Evolutionary conservation across 352 stramenopile species (phyloP).

Genomic region (Globisporangium echinulatum): DNA sequence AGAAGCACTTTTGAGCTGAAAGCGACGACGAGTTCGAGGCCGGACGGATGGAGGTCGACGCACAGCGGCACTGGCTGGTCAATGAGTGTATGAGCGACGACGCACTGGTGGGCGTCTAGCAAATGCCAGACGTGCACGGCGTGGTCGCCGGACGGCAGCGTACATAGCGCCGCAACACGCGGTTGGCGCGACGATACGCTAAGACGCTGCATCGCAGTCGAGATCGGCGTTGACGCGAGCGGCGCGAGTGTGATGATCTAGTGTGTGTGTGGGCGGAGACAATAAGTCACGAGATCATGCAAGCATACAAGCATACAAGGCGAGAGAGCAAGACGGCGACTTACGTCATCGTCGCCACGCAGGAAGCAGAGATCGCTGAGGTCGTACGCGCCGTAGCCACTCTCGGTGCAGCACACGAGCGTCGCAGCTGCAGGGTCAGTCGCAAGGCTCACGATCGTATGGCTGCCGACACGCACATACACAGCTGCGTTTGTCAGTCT

Average conservation of each 20-base stretch:
- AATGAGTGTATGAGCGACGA: conserved; percentile 44
- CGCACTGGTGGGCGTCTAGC: conserved; percentile 47
- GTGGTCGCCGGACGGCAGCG: conserved; percentile 28
- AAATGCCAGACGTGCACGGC: conserved; percentile 63
- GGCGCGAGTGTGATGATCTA: conserved; percentile 33
- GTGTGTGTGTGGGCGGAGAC: no score
- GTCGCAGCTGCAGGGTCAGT: conserved; percentile 42
- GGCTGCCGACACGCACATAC: conserved; percentile 14
- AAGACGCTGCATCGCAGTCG: conserved; percentile 27
- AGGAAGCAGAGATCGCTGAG: conserved; percentile 67
- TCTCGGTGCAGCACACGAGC: conserved; percentile 58
- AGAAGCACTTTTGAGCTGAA: conserved; percentile 54
- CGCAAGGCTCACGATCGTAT: conserved; percentile 35
- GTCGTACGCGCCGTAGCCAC: conserved; percentile 57
- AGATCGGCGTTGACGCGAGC: conserved; percentile 44
- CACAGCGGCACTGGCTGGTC: conserved; percentile 26
- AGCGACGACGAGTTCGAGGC: conserved; percentile 42
- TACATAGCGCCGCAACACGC: conserved; percentile 39
- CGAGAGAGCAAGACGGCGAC: background rate
- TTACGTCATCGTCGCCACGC: conserved; percentile 55
- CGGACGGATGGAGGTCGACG: conserved; percentile 55
- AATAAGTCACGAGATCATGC: no score
- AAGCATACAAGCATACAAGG: no score
- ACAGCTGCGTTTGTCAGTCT: no score
- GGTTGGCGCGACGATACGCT: conserved; percentile 36